Conservation (phyloP, 495 filamentous ascomycete species). For the Cercophora sp. region DNA sequence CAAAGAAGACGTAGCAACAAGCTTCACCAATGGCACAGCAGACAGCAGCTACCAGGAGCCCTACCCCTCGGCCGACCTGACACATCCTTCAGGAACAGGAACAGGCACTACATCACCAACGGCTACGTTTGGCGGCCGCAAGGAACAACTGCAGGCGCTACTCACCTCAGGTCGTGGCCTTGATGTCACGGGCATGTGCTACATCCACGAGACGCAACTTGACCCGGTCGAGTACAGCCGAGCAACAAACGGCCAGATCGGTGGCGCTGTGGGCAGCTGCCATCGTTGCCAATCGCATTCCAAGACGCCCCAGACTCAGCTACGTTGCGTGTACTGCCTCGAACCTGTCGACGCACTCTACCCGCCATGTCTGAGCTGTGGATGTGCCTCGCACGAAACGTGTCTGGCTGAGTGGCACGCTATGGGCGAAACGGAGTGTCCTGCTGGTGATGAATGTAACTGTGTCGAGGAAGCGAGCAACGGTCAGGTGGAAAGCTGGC, state of each 20-base stretch:
- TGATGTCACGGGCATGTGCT: slow-evolving; percentile 57
- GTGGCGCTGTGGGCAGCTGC: slow-evolving; percentile 54
- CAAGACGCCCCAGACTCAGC: slow-evolving; percentile 48
- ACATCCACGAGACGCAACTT: slow-evolving; percentile 51
- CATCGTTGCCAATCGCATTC: slow-evolving; percentile 40
- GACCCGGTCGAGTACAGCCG: slow-evolving; percentile 44
- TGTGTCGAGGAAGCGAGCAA: slow-evolving; percentile 40
- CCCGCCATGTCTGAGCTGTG: slow-evolving; percentile 55
- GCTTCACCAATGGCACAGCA: slow-evolving; percentile 20
- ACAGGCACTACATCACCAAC: slow-evolving; percentile 40
- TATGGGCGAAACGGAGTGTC: slow-evolving; percentile 42
- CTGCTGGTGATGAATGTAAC: slow-evolving; percentile 46
- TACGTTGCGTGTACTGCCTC: slow-evolving; percentile 57
- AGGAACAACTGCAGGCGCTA: slow-evolving; percentile 37
- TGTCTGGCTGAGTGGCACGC: slow-evolving; percentile 52
- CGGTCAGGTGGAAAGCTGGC: slow-evolving; percentile 41
- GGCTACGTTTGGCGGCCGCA: slow-evolving; percentile 40
- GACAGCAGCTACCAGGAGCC: slow-evolving; percentile 31
- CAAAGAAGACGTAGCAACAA: slow-evolving; percentile 35
- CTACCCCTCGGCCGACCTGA: slow-evolving; percentile 22
- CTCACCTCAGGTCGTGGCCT: slow-evolving; percentile 46
- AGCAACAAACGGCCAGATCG: slow-evolving; percentile 22
- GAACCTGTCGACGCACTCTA: slow-evolving; percentile 55
- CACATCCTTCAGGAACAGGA: slow-evolving; percentile 18
- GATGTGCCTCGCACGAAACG: slow-evolving; percentile 55